phyloP scores from a whole-genome alignment of 768 basidiomycete species.

The Leccinum olivaceopallidum region DNA sequence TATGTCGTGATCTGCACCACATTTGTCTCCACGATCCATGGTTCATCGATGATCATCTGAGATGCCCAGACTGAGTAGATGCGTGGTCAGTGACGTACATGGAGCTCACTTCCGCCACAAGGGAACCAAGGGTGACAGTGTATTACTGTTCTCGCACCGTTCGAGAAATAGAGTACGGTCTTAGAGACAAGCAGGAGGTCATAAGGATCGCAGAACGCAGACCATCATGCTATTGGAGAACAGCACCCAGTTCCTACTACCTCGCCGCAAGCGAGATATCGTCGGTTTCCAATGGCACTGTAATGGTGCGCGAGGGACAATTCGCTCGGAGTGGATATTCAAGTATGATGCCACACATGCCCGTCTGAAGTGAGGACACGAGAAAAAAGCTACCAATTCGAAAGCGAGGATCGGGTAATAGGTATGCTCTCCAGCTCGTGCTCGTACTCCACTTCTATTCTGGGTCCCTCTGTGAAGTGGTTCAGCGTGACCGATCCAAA shows the following conservation, averaged over 20 bases:
- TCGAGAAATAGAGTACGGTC: too few species aligned
- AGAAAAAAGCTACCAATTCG: slow-evolving; percentile 48
- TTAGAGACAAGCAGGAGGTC: not conserved
- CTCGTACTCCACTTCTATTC: slow-evolving; percentile 97
- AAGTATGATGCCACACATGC: not conserved
- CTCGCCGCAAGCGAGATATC: not conserved
- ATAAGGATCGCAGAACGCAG: not conserved
- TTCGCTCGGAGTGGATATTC: slow-evolving; percentile 1
- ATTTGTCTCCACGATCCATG: not conserved
- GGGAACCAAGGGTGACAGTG: not conserved
- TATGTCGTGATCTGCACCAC: not conserved
- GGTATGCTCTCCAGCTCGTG: slow-evolving; percentile 78
- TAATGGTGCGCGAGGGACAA: not conserved
- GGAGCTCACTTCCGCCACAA: not conserved
- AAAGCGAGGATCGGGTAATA: slow-evolving; percentile 49
- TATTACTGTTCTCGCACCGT: not conserved
- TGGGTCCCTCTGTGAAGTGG: slow-evolving; percentile 57
- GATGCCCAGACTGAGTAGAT: not conserved
- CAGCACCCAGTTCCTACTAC: not conserved
- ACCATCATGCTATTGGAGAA: not conserved
- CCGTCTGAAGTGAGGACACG: not conserved
- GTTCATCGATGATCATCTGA: not conserved
- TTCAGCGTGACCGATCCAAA: slow-evolving; percentile 15
- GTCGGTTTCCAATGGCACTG: not conserved
- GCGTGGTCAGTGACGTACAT: not conserved